Percentiles rank a stretch among this genome's conserved stretches.
These are phyloP conservation scores for Aspergillus arachidicola DNA, from an alignment of 2,329 filamentous ascomycete genomes.

Conservation along the genomic window DNA sequence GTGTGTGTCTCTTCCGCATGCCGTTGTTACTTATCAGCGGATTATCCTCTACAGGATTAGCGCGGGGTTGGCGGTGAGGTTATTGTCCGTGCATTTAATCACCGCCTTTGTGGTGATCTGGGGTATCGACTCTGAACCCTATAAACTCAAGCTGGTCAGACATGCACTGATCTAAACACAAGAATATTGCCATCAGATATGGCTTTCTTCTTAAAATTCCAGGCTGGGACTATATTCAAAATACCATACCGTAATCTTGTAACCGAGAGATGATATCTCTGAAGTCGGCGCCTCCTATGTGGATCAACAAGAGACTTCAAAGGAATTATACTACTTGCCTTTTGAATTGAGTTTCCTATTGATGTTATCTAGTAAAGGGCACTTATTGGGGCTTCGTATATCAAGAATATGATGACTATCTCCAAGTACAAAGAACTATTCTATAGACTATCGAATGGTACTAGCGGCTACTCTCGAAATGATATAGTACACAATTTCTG, in stretches of 20 bases:
- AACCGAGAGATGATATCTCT: no score
- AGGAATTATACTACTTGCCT: no score
- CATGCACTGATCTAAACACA: background rate
- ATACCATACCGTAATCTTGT: background rate
- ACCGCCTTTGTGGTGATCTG: constrained; percentile 19
- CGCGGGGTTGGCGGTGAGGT: constrained; percentile 32
- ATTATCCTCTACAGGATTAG: constrained; percentile 25
- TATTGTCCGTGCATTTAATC: constrained; percentile 3
- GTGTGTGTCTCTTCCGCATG: constrained; percentile 26
- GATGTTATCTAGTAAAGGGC: no score
- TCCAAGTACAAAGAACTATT: no score
- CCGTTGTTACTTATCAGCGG: constrained; percentile 27
- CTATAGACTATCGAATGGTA: no score
- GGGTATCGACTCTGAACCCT: no score
- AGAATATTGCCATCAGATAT: background rate
- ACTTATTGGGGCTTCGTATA: no score
- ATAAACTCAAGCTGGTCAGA: background rate
- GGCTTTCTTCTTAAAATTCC: background rate
- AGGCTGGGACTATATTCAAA: background rate
- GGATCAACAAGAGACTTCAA: background rate
- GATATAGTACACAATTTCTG: no score
- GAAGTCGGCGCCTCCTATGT: background rate
- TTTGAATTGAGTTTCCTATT: no score
- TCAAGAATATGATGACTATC: no score
- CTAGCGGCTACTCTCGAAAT: no score